Evolutionary conservation across 2,329 filamentous ascomycete genomes (phyloP).

Genomic region (Tolypocladium tropicale): DNA sequence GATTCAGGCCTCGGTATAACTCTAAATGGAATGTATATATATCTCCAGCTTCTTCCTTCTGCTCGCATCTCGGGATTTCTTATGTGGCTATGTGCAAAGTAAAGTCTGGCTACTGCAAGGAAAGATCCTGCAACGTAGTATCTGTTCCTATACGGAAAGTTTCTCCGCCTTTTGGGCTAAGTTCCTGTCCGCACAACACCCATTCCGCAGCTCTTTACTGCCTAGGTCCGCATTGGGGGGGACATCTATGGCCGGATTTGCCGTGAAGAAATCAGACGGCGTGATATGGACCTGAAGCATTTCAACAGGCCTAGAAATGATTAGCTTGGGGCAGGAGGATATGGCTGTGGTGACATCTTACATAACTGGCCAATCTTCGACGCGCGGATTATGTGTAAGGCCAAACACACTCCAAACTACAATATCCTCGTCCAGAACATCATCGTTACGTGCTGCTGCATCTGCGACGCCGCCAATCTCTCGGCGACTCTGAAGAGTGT

Average conservation of each 20-base stretch:
- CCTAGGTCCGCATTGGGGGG: slow-evolving; percentile 22
- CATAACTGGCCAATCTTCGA: slow-evolving; percentile 63
- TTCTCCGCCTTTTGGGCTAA: background rate
- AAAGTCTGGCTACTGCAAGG: no score
- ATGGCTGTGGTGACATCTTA: slow-evolving; percentile 13
- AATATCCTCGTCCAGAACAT: slow-evolving; percentile 37
- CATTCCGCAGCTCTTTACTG: slow-evolving; percentile 5
- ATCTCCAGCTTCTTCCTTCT: no score
- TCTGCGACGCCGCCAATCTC: slow-evolving; percentile 24
- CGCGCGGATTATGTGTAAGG: slow-evolving; percentile 55
- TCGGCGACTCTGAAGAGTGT: slow-evolving; percentile 32
- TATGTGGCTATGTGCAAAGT: background rate
- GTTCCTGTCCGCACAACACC: background rate
- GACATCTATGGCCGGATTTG: slow-evolving; percentile 36
- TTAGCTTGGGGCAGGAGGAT: background rate
- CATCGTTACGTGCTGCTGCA: slow-evolving; percentile 31
- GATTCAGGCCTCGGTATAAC: background rate
- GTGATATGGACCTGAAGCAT: slow-evolving; percentile 32
- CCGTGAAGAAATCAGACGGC: slow-evolving; percentile 37
- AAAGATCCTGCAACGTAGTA: background rate
- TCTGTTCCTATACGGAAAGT: background rate
- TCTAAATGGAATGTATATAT: no score
- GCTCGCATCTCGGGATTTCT: background rate
- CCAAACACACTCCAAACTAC: slow-evolving; percentile 49
- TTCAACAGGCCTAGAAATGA: slow-evolving; percentile 40